These are phyloP conservation scores for Sarocladium oryzae DNA, from an alignment of 2,329 filamentous ascomycete genomes.

Conservation along the genomic window DNA sequence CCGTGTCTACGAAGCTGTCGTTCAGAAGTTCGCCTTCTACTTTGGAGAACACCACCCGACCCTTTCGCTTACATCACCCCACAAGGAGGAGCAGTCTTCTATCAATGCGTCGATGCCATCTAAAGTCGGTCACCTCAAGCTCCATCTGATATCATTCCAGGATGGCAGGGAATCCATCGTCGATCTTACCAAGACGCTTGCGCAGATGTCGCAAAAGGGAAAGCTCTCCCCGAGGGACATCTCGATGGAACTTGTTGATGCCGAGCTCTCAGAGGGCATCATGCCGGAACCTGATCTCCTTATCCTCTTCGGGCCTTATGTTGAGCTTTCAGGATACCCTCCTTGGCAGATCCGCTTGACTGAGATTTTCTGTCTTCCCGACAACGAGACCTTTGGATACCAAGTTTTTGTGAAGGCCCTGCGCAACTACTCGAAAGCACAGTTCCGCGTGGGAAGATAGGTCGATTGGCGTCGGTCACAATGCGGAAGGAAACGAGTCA, in stretches of 20 bases:
- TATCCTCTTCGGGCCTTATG: slow-evolving; percentile 75
- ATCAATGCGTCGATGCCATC: slow-evolving; percentile 18
- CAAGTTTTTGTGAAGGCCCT: slow-evolving; percentile 85
- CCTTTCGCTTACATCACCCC: slow-evolving; percentile 50
- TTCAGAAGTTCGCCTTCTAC: slow-evolving; percentile 76
- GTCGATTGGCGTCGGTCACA: not conserved
- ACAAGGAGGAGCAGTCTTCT: slow-evolving; percentile 31
- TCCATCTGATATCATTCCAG: slow-evolving; percentile 78
- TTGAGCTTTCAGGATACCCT: slow-evolving; percentile 85
- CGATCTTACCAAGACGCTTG: slow-evolving; percentile 87
- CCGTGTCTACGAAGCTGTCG: slow-evolving; percentile 74
- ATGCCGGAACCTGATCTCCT: slow-evolving; percentile 88
- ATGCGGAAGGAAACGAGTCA: not conserved
- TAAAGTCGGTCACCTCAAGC: slow-evolving; percentile 37
- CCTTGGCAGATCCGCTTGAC: slow-evolving; percentile 94
- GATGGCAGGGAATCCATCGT: slow-evolving; percentile 92
- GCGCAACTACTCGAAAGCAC: slow-evolving; percentile 76
- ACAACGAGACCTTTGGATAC: slow-evolving; percentile 82
- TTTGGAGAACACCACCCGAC: slow-evolving; percentile 71
- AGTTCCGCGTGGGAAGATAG: slow-evolving; percentile 76
- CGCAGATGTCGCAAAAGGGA: slow-evolving; percentile 87
- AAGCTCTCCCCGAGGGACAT: slow-evolving; percentile 81
- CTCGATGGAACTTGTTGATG: slow-evolving; percentile 77
- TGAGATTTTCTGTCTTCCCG: slow-evolving; percentile 78
- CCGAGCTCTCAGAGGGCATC: slow-evolving; percentile 72